A percentile compares a stretch with the other conserved stretches of the same genome.
Conservation (phyloP, 2,329 filamentous ascomycete species). For the Aureobasidium leucospermi region DNA sequence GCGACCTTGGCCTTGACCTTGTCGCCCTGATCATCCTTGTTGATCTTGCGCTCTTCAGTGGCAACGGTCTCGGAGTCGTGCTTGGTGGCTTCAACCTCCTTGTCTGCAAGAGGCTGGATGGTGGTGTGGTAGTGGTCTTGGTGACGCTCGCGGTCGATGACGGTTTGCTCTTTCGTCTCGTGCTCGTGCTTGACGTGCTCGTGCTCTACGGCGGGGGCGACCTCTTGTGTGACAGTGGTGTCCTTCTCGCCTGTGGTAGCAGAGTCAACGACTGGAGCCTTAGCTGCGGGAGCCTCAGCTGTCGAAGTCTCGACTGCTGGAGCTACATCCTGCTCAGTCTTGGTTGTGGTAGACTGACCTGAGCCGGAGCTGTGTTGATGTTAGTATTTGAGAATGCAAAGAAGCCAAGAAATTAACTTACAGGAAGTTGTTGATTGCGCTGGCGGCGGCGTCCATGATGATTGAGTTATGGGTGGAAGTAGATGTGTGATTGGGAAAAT, state of each 20-base stretch:
- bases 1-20: conserved; percentile 19
- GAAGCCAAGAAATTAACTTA: conserved; percentile 15
- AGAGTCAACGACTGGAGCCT: conserved; percentile 1
- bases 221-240: conserved; percentile 59
- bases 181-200: conserved; percentile 53
- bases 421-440: conserved; percentile 54
- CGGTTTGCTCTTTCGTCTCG: conserved; percentile 54
- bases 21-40: conserved; percentile 42
- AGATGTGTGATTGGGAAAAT: not conserved
- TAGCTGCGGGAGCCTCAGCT: not conserved
- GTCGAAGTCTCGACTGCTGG: not conserved
- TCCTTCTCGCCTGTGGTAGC: conserved; percentile 29
- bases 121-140: conserved; percentile 67
- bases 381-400: not conserved
- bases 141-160: conserved; percentile 61
- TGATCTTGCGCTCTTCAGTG: conserved; percentile 54
- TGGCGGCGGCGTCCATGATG: conserved; percentile 60
- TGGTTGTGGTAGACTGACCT: not conserved
- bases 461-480: not conserved
- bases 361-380: not conserved
- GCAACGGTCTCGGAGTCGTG: conserved; percentile 54
- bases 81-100: conserved; percentile 48
- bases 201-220: conserved; percentile 53
- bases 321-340: not conserved
- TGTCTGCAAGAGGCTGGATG: conserved; percentile 53